Conservation (phyloP, 768 basidiomycete species). For the Termitomyces sp. region DNA sequence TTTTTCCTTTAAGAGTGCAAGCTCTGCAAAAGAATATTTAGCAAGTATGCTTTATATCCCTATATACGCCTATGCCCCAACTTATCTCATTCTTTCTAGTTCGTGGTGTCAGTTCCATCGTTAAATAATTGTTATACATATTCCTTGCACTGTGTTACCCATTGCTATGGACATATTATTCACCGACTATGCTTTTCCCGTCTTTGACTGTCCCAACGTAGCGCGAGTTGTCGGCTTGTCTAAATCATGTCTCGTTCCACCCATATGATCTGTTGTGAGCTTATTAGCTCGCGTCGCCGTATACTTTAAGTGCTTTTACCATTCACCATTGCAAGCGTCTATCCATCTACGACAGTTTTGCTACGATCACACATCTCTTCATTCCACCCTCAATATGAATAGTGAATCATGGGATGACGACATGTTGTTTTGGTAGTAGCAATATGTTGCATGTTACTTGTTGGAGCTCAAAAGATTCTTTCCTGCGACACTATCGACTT, state of each 20-base stretch:
- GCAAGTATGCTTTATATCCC: slow-evolving; percentile 36
- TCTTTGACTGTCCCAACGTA: background rate
- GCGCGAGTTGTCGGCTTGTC: background rate
- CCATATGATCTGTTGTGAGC: background rate
- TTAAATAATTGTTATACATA: slow-evolving; percentile 23
- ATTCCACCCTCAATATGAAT: background rate
- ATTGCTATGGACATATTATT: background rate
- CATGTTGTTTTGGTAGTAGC: background rate
- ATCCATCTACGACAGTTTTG: background rate
- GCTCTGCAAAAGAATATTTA: slow-evolving; percentile 73
- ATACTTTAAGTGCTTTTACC: background rate
- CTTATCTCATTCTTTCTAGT: slow-evolving; percentile 7
- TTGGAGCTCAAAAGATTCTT: too few relatives aligned
- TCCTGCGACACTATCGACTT: too few relatives aligned
- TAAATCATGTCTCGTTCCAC: background rate
- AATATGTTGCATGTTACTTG: too few relatives aligned
- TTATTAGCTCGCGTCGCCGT: background rate
- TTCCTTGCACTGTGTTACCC: background rate
- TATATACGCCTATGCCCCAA: background rate
- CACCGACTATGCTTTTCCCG: background rate
- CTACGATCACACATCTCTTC: background rate
- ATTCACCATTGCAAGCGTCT: background rate
- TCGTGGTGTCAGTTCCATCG: slow-evolving; percentile 43
- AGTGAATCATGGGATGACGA: background rate
- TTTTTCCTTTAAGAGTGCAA: slow-evolving; percentile 43